These are phyloP conservation scores for Stellera chamaejasme DNA, from an alignment of 345 rosid genomes.

Conservation along the genomic window DNA sequence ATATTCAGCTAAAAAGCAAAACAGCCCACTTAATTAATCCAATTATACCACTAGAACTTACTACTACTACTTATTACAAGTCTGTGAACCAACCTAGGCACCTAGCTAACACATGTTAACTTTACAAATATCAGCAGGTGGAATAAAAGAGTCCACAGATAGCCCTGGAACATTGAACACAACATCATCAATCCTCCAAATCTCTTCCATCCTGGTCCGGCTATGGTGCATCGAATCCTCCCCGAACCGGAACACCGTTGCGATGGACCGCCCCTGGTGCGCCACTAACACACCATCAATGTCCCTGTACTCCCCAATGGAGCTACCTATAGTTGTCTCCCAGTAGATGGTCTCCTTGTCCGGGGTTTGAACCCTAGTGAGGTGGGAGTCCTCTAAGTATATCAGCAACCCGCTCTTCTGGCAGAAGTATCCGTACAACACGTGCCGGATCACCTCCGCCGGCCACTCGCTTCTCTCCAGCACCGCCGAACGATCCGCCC, in stretches of 20 bases:
- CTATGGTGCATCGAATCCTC: conserved; percentile 65
- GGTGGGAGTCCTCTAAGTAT: conserved; percentile 85
- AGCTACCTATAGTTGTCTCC: conserved; percentile 93
- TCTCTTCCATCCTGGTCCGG: conserved; percentile 84
- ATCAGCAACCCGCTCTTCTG: conserved; percentile 82
- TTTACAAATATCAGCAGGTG: conserved; percentile 78
- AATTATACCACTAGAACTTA: too few relatives aligned
- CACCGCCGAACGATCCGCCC: conserved; percentile 68
- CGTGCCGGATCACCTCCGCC: conserved; percentile 86
- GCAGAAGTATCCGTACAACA: conserved; percentile 86
- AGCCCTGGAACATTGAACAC: conserved; percentile 88
- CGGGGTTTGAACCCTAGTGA: conserved; percentile 63
- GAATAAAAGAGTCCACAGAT: conserved; percentile 77
- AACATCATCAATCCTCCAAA: conserved; percentile 88
- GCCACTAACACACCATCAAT: conserved; percentile 77
- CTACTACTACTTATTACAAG: too few relatives aligned
- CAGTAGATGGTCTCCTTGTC: conserved; percentile 60
- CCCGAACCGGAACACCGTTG: conserved; percentile 80
- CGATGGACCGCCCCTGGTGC: conserved; percentile 80
- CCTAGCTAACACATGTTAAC: neutral
- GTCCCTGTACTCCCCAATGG: conserved; percentile 77
- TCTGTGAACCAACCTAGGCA: too few relatives aligned
- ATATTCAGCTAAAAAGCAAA: too few relatives aligned
- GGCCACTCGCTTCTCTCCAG: conserved; percentile 81
- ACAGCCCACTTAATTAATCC: too few relatives aligned